Evolutionary conservation across 352 stramenopile genomes (phyloP).

Genomic region (Globisporangium alternatum): DNA sequence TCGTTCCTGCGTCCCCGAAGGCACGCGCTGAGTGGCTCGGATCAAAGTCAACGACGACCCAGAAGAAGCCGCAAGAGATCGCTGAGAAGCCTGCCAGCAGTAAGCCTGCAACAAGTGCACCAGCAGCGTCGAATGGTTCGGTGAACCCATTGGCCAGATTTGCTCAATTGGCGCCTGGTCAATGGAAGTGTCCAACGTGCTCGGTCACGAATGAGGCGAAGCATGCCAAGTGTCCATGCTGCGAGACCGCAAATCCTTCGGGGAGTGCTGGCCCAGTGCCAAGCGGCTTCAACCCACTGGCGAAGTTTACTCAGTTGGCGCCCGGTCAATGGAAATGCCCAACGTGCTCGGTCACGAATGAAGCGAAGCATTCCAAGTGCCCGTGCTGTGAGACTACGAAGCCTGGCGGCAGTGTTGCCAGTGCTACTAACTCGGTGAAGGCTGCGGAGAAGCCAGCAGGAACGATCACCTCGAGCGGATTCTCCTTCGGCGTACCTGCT

Average conservation of each 20-base stretch:
- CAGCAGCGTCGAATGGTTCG: conserved; percentile 12
- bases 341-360: conserved; percentile 73
- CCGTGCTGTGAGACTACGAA: conserved; percentile 75
- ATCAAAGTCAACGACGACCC: conserved; percentile 28
- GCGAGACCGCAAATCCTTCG: conserved; percentile 7
- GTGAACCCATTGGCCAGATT: conserved; percentile 9
- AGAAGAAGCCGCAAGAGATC: conserved; percentile 18
- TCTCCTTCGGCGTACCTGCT: conserved; percentile 27
- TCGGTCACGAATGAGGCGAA: conserved; percentile 6
- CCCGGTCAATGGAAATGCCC: conserved; percentile 82
- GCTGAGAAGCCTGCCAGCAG: conserved; percentile 18
- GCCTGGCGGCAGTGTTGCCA: conserved; percentile 19
- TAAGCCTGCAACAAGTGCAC: conserved; percentile 15
- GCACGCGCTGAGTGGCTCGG: conserved; percentile 39
- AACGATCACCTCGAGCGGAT: conserved; percentile 21
- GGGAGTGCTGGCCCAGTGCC: conserved; percentile 4
- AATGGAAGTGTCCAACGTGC: conserved; percentile 2
- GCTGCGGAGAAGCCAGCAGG: conserved; percentile 2
- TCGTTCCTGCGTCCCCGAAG: conserved; percentile 66
- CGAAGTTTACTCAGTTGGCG: conserved; percentile 61
- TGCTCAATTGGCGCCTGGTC: neutral
- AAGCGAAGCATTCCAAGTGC: conserved; percentile 54
- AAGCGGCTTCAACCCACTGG: conserved; percentile 16
- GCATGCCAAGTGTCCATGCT: conserved; percentile 4
- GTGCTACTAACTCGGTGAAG: conserved; percentile 1